Conservation (phyloP, 192 early-diverging fungal species). For the Backusella westeae region DNA sequence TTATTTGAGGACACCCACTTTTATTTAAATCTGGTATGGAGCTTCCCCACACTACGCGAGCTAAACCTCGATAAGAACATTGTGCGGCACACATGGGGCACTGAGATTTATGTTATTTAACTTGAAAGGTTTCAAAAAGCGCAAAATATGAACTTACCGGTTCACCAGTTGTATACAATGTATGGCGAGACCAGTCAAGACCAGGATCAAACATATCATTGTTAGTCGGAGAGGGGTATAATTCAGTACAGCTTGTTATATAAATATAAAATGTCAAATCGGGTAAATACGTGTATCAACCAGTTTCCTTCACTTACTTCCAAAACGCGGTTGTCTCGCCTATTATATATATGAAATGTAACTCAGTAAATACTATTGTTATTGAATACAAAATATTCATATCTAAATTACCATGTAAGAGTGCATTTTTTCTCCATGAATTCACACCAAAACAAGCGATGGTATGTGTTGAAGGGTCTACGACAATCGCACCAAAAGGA, state of each 20-base stretch:
- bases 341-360: not conserved
- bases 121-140: not conserved
- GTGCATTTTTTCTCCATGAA: conserved; percentile 16
- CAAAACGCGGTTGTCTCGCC: conserved; percentile 26
- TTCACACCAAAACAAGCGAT: conserved; percentile 28
- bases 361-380: not conserved
- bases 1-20: conserved; percentile 24
- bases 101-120: not conserved
- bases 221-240: conserved; percentile 26
- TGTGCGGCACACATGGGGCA: conserved; percentile 30
- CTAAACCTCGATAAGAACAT: conserved; percentile 21
- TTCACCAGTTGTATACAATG: conserved; percentile 27
- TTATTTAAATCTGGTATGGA: conserved; percentile 24
- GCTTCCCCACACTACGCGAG: conserved; percentile 27
- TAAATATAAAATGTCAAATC: not conserved
- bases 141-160: conserved; percentile 6
- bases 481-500: conserved; percentile 26
- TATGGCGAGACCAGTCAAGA: conserved; percentile 19
- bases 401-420: conserved; percentile 20
- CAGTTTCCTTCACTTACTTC: conserved; percentile 22
- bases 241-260: conserved; percentile 11
- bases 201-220: conserved; percentile 26
- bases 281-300: not conserved
- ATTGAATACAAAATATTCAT: not conserved
- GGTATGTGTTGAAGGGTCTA: conserved; percentile 10